Conservation (phyloP, 306 rosid genomes). For the Trifolium repens region DNA sequence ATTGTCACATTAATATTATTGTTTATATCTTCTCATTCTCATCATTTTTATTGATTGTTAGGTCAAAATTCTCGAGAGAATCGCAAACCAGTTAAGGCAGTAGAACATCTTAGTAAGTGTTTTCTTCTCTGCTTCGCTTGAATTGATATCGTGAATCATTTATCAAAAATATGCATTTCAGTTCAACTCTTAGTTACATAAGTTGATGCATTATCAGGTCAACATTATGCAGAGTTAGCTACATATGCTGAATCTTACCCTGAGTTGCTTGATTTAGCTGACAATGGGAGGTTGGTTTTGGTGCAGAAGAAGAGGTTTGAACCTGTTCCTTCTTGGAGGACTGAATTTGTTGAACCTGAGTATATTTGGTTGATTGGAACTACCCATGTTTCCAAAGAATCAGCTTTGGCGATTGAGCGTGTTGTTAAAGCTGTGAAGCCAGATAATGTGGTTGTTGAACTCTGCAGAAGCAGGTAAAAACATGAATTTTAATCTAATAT, state of each 20-base stretch:
- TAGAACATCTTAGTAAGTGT: background rate
- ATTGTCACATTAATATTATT: background rate
- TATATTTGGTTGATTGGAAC: constrained; percentile 78
- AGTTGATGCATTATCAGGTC: constrained; percentile 34
- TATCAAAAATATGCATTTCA: background rate
- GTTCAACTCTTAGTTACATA: background rate
- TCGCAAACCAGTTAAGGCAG: background rate
- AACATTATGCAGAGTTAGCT: constrained; percentile 16
- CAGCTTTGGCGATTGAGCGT: constrained; percentile 72
- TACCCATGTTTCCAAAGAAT: constrained; percentile 61
- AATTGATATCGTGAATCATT: background rate
- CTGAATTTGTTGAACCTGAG: constrained; percentile 78
- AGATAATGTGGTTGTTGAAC: constrained; percentile 85
- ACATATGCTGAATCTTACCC: constrained; percentile 71
- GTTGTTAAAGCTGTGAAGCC: constrained; percentile 69
- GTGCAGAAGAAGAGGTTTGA: constrained; percentile 73
- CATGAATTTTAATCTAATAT: background rate
- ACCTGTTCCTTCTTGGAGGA: constrained; percentile 79
- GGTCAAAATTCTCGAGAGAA: background rate
- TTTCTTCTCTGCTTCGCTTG: background rate
- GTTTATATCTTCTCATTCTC: background rate
- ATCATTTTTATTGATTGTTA: background rate
- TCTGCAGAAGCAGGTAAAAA: constrained; percentile 89
- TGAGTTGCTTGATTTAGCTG: constrained; percentile 75
- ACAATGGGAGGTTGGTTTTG: constrained; percentile 74